These are phyloP conservation scores for Mycena olivaceomarginata DNA, from an alignment of 768 basidiomycete genomes.

Conservation along the genomic window DNA sequence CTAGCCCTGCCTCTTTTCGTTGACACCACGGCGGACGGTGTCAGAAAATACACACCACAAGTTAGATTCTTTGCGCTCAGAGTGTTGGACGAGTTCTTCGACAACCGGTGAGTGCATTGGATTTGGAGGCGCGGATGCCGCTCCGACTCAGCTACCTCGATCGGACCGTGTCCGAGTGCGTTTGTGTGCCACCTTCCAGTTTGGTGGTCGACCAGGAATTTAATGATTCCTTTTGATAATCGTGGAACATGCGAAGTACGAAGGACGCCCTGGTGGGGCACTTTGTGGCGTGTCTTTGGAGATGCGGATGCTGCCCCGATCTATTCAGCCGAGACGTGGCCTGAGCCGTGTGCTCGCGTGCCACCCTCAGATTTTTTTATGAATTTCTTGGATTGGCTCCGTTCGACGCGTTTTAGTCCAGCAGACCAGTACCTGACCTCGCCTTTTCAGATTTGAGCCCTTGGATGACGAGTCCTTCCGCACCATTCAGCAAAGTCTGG, in stretches of 20 bases:
- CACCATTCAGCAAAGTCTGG: constrained; percentile 83
- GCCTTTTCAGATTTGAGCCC: constrained; percentile 72
- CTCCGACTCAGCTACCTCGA: constrained; percentile 30
- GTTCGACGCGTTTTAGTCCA: constrained; percentile 42
- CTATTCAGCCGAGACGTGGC: neutral
- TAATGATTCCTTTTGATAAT: neutral
- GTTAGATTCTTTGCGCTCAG: constrained; percentile 89
- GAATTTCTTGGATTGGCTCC: constrained; percentile 10
- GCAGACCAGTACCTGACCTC: constrained; percentile 10
- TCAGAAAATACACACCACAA: constrained; percentile 80
- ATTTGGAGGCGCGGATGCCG: constrained; percentile 19
- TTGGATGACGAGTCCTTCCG: constrained; percentile 83
- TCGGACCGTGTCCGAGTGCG: neutral
- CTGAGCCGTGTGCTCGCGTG: constrained; percentile 18
- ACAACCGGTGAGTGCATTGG: constrained; percentile 78
- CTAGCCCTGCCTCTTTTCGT: constrained; percentile 87
- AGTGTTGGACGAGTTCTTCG: constrained; percentile 88
- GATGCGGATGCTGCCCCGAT: constrained; percentile 34
- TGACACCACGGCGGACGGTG: constrained; percentile 75
- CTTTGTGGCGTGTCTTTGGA: neutral
- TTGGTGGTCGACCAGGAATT: neutral
- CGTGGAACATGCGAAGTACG: neutral
- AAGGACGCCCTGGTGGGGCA: neutral
- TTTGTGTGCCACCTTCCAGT: constrained; percentile 27
- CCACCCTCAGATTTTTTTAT: constrained; percentile 26